A percentile compares a stretch with the other conserved stretches of the same genome.
Evolutionary conservation across 2,329 filamentous ascomycete genomes (phyloP).

Genomic region (Fusarium falciforme): DNA sequence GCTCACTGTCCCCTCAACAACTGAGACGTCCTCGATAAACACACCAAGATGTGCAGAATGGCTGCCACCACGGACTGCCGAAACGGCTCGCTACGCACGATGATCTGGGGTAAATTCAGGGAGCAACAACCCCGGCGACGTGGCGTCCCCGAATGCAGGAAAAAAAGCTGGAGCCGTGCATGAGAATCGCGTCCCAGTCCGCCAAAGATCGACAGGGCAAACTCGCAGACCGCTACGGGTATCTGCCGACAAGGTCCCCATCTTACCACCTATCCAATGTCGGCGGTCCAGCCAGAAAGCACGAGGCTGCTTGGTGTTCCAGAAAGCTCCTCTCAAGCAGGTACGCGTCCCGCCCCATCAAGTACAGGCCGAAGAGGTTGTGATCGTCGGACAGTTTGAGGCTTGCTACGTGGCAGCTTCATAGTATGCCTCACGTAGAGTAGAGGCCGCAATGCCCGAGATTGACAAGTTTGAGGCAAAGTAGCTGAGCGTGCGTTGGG

Average conservation of each 20-base stretch:
- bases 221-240: background rate
- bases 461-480: background rate
- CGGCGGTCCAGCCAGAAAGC: background rate
- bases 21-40: background rate
- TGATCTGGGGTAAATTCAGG: constrained; percentile 1
- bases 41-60: background rate
- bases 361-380: background rate
- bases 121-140: background rate
- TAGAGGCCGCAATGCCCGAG: background rate
- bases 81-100: background rate
- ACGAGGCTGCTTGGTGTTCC: constrained; percentile 1
- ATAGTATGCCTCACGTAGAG: background rate
- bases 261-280: background rate
- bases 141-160: background rate
- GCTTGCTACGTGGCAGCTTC: constrained; percentile 18
- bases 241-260: constrained; percentile 3
- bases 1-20: background rate
- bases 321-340: background rate
- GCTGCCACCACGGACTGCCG: background rate
- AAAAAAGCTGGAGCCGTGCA: background rate
- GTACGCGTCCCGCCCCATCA: constrained; percentile 2
- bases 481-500: background rate
- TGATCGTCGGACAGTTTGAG: background rate
- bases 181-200: background rate
- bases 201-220: constrained; percentile 13